Evolutionary conservation across 164 flowering plant species (phyloP), one percentile per base, ranked within the genome.

Genomic region (Magnolia changhungtana): DNA sequence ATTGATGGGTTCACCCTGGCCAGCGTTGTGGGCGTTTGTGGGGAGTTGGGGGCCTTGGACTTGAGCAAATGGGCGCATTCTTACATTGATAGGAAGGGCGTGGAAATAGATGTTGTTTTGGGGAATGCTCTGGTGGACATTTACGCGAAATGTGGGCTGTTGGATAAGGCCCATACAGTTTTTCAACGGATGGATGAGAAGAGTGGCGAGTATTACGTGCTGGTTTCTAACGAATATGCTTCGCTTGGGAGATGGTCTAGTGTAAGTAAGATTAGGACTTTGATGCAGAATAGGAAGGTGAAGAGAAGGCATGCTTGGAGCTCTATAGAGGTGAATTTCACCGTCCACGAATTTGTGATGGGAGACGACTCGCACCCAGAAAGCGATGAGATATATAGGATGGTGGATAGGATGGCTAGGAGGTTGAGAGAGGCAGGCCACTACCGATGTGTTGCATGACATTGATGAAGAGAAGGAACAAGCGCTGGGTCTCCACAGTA

Each of bases 111-210:
- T 66, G 72, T 76, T 23, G 79, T 73, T 7, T 31, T 81, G 9
- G 81, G 81, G 11, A 81, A 76, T 59, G 24, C 83, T 9, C 78
- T 78, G 0, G 77, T 81, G 23, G 79, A 69, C 52, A 81, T 81
- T 81, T 81, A 78, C 8, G 64, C 72, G 8, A 81, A 78, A 18
- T 81, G 83, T 73, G 83, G 77, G 23, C 63, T 69, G 29, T 59
- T 81, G 72, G 75, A 55, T 27, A 75, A 76, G 65, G 79, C 83
- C 4, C 65, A 20, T 16, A 19, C 29, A 27, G 81, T 78, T 6
- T 81, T 81, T 50, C 24, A 81, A 29, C 18, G 11, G 64, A 73
- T 78, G 68, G 23, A 20, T 24, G 69, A 78, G 49, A 81, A 8
- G 59, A 76, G 73, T 63, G 77, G 79, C 27, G 74, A 67, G 58